Percentiles rank a stretch among this genome's conserved stretches.
Evolutionary conservation across 495 filamentous ascomycete genomes (phyloP).

Genomic region (Daldinia decipiens): DNA sequence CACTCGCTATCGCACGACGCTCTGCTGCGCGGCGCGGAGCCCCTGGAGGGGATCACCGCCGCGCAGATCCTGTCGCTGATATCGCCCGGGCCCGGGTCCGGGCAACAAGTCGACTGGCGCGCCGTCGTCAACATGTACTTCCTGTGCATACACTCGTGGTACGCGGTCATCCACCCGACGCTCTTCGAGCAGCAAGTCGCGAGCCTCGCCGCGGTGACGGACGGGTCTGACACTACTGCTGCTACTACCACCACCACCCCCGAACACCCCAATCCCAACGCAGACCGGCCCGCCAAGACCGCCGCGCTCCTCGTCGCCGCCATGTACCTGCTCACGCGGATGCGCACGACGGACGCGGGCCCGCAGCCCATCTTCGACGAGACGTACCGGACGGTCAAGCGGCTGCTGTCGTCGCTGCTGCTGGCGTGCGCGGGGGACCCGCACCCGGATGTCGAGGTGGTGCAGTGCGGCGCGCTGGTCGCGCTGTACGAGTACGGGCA

Average conservation of each 20-base stretch:
- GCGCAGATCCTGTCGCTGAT: constrained; percentile 47
- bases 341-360: constrained; percentile 45
- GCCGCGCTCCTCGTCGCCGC: constrained; percentile 46
- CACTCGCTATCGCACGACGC: constrained; percentile 42
- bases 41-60: constrained; percentile 45
- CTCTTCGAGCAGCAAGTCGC: constrained; percentile 44
- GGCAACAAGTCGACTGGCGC: constrained; percentile 37
- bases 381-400: constrained; percentile 45
- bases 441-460: constrained; percentile 38
- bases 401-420: constrained; percentile 40
- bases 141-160: constrained; percentile 46
- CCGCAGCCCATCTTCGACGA: constrained; percentile 48
- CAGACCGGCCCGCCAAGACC: constrained; percentile 29
- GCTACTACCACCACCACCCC: constrained; percentile 3
- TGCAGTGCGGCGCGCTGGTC: constrained; percentile 46
- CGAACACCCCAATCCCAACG: neutral
- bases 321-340: constrained; percentile 47
- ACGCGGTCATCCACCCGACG: constrained; percentile 43
- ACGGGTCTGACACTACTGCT: constrained; percentile 23
- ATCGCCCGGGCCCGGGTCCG: constrained; percentile 12
- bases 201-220: constrained; percentile 21
- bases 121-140: constrained; percentile 43
- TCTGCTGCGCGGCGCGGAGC: constrained; percentile 43
- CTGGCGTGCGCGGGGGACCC: constrained; percentile 43
- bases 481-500: constrained; percentile 51